These are phyloP conservation scores for Tolypocladium endophyticum DNA, from an alignment of 2,329 filamentous ascomycete species.

Conservation along the genomic window DNA sequence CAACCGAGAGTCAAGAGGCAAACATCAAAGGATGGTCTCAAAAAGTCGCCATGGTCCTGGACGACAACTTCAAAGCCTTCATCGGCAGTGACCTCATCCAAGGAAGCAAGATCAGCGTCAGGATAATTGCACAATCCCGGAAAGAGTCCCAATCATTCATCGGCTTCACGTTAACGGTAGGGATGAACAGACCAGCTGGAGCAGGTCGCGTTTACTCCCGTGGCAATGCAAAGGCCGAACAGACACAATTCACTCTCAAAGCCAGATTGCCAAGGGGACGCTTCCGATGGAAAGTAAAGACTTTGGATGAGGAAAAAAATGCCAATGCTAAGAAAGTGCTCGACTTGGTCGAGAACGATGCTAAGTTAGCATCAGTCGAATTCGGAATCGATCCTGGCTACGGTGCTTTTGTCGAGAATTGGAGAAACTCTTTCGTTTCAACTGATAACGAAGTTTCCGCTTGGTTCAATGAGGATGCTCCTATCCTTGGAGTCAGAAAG, in stretches of 20 bases:
- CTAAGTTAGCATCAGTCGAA: background rate
- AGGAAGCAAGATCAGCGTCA: background rate
- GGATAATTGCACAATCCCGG: background rate
- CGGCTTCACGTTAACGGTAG: background rate
- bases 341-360: background rate
- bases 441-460: background rate
- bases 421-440: background rate
- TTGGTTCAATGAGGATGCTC: background rate
- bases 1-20: background rate
- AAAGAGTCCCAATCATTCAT: background rate
- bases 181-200: background rate
- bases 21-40: background rate
- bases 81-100: background rate
- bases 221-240: background rate
- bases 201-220: background rate
- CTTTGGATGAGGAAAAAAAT: rapidly evolving
- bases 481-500: background rate
- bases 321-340: background rate
- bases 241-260: background rate
- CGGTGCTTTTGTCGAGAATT: background rate
- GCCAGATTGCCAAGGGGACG: background rate
- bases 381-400: background rate
- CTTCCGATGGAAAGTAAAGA: background rate
- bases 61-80: background rate
- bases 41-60: background rate